These are phyloP conservation scores for Sechiopsis laciniata DNA, from an alignment of 306 rosid genomes.

Conservation along the genomic window DNA sequence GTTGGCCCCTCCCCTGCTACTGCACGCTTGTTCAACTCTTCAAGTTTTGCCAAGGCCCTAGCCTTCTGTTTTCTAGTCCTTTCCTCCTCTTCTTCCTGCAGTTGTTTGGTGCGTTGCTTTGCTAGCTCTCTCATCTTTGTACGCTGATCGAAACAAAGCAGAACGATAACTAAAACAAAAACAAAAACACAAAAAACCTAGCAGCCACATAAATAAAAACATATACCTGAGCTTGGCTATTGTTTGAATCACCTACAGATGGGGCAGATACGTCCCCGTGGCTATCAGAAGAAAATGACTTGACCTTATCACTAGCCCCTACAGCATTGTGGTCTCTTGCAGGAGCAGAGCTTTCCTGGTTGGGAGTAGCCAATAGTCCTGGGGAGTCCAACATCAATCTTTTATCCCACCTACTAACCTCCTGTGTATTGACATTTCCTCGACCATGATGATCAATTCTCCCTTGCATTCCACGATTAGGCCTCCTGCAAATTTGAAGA, in stretches of 20 bases:
- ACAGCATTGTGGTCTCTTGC: slow-evolving; percentile 43
- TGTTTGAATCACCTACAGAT: slow-evolving; percentile 40
- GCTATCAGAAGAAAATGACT: slow-evolving; percentile 40
- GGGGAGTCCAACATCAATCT: slow-evolving; percentile 39
- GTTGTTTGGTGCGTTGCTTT: slow-evolving; percentile 67
- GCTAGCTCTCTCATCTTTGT: slow-evolving; percentile 63
- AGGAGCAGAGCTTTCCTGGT: slow-evolving; percentile 40
- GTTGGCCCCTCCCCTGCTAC: slow-evolving; percentile 41
- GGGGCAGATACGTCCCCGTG: slow-evolving; percentile 44
- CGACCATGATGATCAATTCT: slow-evolving; percentile 48
- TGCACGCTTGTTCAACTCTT: slow-evolving; percentile 62
- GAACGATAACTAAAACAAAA: slow-evolving; percentile 24
- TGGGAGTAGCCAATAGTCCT: slow-evolving; percentile 33
- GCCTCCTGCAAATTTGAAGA: slow-evolving; percentile 54
- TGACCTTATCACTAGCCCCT: slow-evolving; percentile 39
- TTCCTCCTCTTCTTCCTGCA: slow-evolving; percentile 90
- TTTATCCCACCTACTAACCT: slow-evolving; percentile 59
- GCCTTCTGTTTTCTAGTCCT: slow-evolving; percentile 63
- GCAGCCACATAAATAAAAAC: slow-evolving; percentile 24
- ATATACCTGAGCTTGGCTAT: slow-evolving; percentile 65
- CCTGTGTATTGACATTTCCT: slow-evolving; percentile 48
- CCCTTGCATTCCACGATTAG: slow-evolving; percentile 49
- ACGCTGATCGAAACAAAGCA: slow-evolving; percentile 43
- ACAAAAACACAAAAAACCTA: slow-evolving; percentile 20
- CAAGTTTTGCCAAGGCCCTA: slow-evolving; percentile 72